These are phyloP conservation scores for Avena eriantha DNA, from an alignment of 176 grass and related monocot species.

Conservation along the genomic window DNA sequence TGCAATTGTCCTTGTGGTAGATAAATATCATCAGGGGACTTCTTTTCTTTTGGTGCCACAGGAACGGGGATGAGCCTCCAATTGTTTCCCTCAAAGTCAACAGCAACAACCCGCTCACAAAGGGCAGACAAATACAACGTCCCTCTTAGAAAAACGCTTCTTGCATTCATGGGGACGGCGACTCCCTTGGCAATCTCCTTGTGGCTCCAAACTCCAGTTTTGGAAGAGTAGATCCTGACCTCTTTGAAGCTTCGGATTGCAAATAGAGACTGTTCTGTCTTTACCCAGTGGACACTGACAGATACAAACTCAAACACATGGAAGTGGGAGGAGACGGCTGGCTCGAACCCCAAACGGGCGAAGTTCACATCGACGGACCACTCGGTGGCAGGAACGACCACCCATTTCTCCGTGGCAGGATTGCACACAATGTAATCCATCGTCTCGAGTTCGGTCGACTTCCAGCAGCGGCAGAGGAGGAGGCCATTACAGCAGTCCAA, in stretches of 20 bases:
- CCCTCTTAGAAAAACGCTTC: not conserved
- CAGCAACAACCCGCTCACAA: not conserved
- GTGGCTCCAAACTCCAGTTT: not conserved
- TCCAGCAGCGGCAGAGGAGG: not conserved
- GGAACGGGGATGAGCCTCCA: not conserved
- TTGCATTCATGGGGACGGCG: not conserved
- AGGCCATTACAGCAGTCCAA: not conserved
- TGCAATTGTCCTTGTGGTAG: too few species aligned
- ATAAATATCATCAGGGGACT: too few species aligned
- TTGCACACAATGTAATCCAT: not conserved
- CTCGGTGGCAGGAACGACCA: not conserved
- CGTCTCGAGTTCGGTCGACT: not conserved
- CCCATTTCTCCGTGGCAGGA: not conserved
- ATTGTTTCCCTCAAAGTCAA: not conserved
- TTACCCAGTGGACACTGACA: not conserved
- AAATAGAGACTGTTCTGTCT: too few species aligned
- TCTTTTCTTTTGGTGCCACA: too few species aligned
- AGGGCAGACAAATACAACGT: not conserved
- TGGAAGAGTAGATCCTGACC: not conserved
- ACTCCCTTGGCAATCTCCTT: too few species aligned
- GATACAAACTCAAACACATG: conserved; percentile 6
- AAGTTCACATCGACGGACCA: not conserved
- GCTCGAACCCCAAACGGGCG: not conserved
- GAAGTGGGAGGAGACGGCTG: not conserved
- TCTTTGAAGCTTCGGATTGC: not conserved